Evolutionary conservation across 1,284 basidiomycete genomes (phyloP).

Genomic region (Malassezia cuniculi): DNA sequence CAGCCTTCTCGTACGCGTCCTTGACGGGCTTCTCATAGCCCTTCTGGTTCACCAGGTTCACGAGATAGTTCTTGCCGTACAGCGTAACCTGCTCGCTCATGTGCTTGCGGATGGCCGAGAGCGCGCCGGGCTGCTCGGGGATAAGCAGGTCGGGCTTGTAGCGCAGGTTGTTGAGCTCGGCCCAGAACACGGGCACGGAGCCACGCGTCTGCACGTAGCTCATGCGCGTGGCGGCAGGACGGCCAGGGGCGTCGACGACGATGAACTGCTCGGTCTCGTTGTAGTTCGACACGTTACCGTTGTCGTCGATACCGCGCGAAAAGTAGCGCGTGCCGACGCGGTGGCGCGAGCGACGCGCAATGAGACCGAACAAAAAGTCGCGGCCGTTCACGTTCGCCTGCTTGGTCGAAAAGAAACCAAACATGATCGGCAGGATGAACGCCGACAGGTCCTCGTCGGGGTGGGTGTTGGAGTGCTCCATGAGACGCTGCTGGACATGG

Average conservation of each 20-base stretch:
- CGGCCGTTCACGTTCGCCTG: conserved; percentile 63
- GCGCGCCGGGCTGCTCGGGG: conserved; percentile 76
- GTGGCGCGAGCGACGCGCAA: conserved; percentile 82
- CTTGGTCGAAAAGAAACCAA: conserved; percentile 64
- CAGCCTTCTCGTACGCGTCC: conserved; percentile 75
- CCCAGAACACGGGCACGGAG: conserved; percentile 89
- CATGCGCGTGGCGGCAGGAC: conserved; percentile 49
- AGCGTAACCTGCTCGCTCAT: conserved; percentile 59
- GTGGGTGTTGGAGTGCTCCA: conserved; percentile 15
- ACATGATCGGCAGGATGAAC: conserved; percentile 64
- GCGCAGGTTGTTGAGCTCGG: conserved; percentile 85
- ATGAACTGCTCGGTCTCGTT: conserved; percentile 53
- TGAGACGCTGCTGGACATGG: conserved; percentile 47
- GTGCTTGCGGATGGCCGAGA: conserved; percentile 61
- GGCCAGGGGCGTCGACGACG: conserved; percentile 39
- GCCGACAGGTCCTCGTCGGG: conserved; percentile 54
- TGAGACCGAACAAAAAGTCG: conserved; percentile 70
- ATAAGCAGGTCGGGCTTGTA: conserved; percentile 95
- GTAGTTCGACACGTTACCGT: conserved; percentile 49
- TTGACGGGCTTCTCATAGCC: conserved; percentile 91
- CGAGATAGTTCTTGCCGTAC: conserved; percentile 70
- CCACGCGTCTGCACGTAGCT: conserved; percentile 73
- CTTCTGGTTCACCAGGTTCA: conserved; percentile 90
- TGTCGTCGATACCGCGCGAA: conserved; percentile 73
- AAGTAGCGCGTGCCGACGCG: conserved; percentile 96